Base-by-base conservation (phyloP, 2,329 filamentous ascomycete genomes). In the Diaporthe eres region DNA sequence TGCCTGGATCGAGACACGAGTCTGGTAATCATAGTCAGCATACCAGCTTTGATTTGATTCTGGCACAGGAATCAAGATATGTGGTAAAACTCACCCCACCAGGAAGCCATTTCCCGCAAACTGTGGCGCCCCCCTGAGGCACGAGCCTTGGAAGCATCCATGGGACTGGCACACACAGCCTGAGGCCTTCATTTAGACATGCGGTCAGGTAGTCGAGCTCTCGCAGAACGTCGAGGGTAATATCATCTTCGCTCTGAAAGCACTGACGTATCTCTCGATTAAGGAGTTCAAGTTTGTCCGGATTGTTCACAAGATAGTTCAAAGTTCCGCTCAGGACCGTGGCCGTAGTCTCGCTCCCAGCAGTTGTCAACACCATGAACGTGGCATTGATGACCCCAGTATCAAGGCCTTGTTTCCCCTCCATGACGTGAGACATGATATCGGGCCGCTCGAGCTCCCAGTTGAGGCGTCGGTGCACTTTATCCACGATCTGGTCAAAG, bases 261-360 rank as follows among this genome's bases (percentile, higher is more conserved):
- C 79, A n/a, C 0, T 79, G 76, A 0, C 84, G 82, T 3, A 87
- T 78, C 77, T 89, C 87, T 0, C 80, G 44, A 3, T 79, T 79
- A 10, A 88, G 61, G 31, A 78, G 83, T 9, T 79, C 53, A 12
- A 84, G 78, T 2, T 76, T 77, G 0, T 79, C 72, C 0, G 83
- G 84, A 25, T 85, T 82, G 3, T 68, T 79, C 1, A 79, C 72
- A 10, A 80, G 79, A 65, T 80, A 84, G 0, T 78, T 79, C 4
- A 78, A 76, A 8, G 76, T 79, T 1, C 80, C 83, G 1, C 79
- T 77, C 1, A 84, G 78, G 0, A 80, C 58, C 0, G 82, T 82
- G 0, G 83, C 82, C 1, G 83, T 84, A 2, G 83, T 85, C 72
- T 84, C 83, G 4, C 79, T 81, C 0, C 82, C 82, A 3, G 81